These are phyloP conservation scores for Rubroboletus pulcherrimus DNA, from an alignment of 768 basidiomycete genomes.

Conservation along the genomic window DNA sequence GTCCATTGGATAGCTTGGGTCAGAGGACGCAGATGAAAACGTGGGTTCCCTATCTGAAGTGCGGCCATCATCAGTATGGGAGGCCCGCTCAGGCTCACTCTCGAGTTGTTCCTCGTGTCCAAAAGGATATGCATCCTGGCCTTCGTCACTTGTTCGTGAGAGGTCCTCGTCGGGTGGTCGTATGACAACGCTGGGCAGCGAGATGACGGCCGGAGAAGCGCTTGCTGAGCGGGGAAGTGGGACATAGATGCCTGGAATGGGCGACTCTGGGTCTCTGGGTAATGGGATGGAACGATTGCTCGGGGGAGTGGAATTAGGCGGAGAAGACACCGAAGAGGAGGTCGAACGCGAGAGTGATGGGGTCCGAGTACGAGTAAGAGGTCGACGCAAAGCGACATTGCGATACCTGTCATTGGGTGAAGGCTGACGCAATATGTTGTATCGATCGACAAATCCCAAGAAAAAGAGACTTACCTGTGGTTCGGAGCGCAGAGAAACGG, in stretches of 20 bases:
- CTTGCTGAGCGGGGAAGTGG: conserved; percentile 53
- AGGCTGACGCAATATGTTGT: conserved; percentile 36
- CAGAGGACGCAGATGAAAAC: conserved; percentile 65
- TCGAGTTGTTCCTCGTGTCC: conserved; percentile 10
- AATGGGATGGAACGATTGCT: conserved; percentile 46
- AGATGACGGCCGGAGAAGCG: conserved; percentile 43
- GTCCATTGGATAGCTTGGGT: conserved; percentile 31
- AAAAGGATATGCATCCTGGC: not conserved
- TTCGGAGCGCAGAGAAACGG: conserved; percentile 57
- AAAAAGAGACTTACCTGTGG: conserved; percentile 43
- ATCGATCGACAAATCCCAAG: not conserved
- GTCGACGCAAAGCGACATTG: conserved; percentile 56
- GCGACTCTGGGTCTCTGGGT: conserved; percentile 43
- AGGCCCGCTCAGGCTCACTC: conserved; percentile 21
- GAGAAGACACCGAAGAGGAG: conserved; percentile 50
- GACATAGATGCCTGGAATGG: conserved; percentile 41
- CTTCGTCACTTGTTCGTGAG: conserved; percentile 17
- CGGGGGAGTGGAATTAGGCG: conserved; percentile 60
- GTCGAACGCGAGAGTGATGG: conserved; percentile 65
- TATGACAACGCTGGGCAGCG: conserved; percentile 22
- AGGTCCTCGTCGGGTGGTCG: conserved; percentile 19
- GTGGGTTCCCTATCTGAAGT: conserved; percentile 50
- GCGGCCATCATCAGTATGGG: conserved; percentile 25
- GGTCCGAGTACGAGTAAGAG: conserved; percentile 51
- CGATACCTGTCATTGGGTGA: conserved; percentile 63